phyloP scores from a whole-genome alignment of 2,329 filamentous ascomycete species.

The Elsinoe fawcettii region DNA sequence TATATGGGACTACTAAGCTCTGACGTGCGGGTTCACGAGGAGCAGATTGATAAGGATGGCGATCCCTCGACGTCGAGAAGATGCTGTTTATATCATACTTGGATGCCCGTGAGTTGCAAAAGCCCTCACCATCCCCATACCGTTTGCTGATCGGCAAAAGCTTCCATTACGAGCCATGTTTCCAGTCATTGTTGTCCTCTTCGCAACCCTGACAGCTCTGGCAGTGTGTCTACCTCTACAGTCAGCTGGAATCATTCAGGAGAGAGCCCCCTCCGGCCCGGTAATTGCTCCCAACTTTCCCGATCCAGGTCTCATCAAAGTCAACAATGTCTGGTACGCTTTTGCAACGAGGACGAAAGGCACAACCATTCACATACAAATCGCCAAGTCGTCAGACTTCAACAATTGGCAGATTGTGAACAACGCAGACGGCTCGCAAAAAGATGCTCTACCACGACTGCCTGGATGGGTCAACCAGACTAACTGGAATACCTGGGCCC shows the following conservation, averaged over 20 bases:
- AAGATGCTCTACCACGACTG: conserved; percentile 49
- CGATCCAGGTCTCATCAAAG: conserved; percentile 47
- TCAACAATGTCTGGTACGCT: conserved; percentile 48
- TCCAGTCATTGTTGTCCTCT: not conserved
- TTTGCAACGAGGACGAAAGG: conserved; percentile 42
- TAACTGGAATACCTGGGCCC: conserved; percentile 52
- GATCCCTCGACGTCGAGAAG: not conserved
- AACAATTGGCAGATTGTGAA: conserved; percentile 42
- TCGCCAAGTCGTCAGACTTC: conserved; percentile 45
- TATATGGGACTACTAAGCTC: conserved; percentile 1
- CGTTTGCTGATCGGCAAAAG: not conserved
- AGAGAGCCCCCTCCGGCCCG: conserved; percentile 14
- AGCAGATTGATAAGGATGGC: conserved; percentile 5
- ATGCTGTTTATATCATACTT: conserved; percentile 1
- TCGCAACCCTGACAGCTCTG: conserved; percentile 7
- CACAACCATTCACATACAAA: conserved; percentile 44
- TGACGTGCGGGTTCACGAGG: conserved; percentile 2
- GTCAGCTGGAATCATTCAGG: conserved; percentile 1
- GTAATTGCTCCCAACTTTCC: conserved; percentile 18
- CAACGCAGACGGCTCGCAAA: conserved; percentile 28
- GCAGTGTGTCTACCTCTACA: conserved; percentile 1
- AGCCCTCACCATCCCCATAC: not conserved
- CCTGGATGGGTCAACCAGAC: conserved; percentile 46
- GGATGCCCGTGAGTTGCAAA: not conserved
- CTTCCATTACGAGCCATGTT: conserved; percentile 5